Evolutionary conservation across 164 flowering plant genomes (phyloP).

Genomic region (Malania oleifera): DNA sequence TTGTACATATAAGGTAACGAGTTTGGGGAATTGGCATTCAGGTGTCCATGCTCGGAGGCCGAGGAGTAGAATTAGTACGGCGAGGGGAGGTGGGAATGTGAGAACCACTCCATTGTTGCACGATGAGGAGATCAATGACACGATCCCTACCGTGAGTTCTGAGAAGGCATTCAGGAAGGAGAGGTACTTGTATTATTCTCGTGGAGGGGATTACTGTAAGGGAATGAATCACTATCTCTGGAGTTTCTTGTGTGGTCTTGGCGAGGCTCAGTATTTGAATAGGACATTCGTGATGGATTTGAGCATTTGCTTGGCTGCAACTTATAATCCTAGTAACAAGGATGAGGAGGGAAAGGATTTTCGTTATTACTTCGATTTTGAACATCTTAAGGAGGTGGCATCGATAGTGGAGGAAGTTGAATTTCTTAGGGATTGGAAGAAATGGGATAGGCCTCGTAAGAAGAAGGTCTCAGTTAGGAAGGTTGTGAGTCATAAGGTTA

Average conservation of each 20-base stretch:
- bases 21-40: conserved; percentile 72
- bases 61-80: conserved; percentile 17
- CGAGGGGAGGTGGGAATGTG: conserved; percentile 15
- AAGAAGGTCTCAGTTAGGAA: conserved; percentile 60
- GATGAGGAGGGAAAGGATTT: conserved; percentile 95
- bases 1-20: conserved; percentile 49
- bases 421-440: conserved; percentile 71
- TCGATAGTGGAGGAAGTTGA: conserved; percentile 77
- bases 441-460: conserved; percentile 56
- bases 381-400: conserved; percentile 81
- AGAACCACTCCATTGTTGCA: conserved; percentile 22
- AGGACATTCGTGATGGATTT: conserved; percentile 91
- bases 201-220: conserved; percentile 93
- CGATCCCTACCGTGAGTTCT: conserved; percentile 62
- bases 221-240: conserved; percentile 89
- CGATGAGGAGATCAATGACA: conserved; percentile 85
- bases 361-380: conserved; percentile 83
- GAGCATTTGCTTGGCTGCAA: conserved; percentile 62
- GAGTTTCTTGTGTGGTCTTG: conserved; percentile 92
- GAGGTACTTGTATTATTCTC: conserved; percentile 78
- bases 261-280: conserved; percentile 90
- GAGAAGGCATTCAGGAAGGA: conserved; percentile 60
- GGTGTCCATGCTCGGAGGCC: conserved; percentile 74
- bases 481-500: conserved; percentile 62
- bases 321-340: conserved; percentile 49